Evolutionary conservation across 306 rosid genomes (phyloP).

Genomic region (Prinsepia uniflora): DNA sequence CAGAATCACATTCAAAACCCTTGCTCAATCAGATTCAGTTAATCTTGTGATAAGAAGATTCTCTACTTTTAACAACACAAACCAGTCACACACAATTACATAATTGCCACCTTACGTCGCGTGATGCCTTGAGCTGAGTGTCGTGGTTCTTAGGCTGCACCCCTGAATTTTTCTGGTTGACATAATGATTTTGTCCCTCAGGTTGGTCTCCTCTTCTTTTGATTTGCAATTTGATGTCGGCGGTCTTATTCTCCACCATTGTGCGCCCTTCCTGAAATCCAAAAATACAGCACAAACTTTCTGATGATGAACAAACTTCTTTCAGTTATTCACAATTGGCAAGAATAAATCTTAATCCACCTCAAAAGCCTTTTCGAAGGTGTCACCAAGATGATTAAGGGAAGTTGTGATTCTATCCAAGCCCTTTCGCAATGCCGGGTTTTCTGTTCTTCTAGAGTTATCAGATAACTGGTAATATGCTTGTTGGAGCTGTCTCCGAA

Average conservation of each 20-base stretch:
- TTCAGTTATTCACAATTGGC: background rate
- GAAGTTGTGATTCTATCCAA: conserved; percentile 73
- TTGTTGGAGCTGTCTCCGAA: conserved; percentile 39
- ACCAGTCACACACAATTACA: conserved; percentile 49
- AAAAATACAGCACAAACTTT: background rate
- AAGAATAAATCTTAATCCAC: conserved; percentile 25
- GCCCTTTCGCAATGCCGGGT: conserved; percentile 65
- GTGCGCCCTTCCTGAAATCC: conserved; percentile 67
- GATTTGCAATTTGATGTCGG: conserved; percentile 73
- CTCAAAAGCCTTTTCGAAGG: conserved; percentile 90
- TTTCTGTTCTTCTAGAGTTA: conserved; percentile 43
- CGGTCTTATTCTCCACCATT: conserved; percentile 76
- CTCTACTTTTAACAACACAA: conserved; percentile 23
- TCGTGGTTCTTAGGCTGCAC: conserved; percentile 45
- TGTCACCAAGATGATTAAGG: conserved; percentile 92
- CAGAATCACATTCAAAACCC: background rate
- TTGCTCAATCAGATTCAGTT: background rate
- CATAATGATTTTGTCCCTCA: conserved; percentile 32
- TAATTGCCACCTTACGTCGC: conserved; percentile 99
- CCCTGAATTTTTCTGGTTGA: conserved; percentile 31
- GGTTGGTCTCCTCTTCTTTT: conserved; percentile 46
- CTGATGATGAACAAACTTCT: background rate
- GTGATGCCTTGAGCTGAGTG: conserved; percentile 95
- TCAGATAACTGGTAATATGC: conserved; percentile 40
- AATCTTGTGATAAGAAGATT: conserved; percentile 1